Conservation (phyloP, 179 eudicot species). For the Amaranthus tricolor region DNA sequence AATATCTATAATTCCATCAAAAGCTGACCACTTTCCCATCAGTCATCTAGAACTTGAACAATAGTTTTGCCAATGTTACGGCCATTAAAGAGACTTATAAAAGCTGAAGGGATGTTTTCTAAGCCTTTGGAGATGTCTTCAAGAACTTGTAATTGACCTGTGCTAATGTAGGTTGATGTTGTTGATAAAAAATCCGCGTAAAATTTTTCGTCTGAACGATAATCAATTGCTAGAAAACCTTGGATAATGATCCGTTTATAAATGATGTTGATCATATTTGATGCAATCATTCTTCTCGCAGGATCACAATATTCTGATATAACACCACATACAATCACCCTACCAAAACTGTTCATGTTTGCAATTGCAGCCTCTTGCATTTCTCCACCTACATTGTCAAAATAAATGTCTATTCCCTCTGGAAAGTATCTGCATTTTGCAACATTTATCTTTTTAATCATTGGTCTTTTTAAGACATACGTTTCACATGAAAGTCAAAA, state of each 20-base stretch:
- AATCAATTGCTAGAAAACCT: constrained; percentile 40
- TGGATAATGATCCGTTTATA: constrained; percentile 44
- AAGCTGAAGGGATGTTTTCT: constrained; percentile 43
- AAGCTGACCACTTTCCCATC: background rate
- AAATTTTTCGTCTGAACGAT: background rate
- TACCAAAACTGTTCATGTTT: constrained; percentile 50
- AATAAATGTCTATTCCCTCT: constrained; percentile 60
- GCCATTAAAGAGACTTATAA: constrained; percentile 34
- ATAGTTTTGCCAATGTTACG: constrained; percentile 12
- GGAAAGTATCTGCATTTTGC: constrained; percentile 38
- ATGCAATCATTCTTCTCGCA: constrained; percentile 8
- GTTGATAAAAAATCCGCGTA: constrained; percentile 31
- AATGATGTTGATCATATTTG: constrained; percentile 38
- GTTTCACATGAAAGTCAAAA: no score
- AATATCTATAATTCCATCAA: no score
- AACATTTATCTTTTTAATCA: no score
- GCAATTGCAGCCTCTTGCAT: constrained; percentile 57
- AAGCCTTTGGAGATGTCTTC: constrained; percentile 43
- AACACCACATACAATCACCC: constrained; percentile 52
- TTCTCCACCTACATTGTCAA: constrained; percentile 61
- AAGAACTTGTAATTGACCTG: constrained; percentile 34
- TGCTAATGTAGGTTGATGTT: constrained; percentile 28
- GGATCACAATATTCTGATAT: constrained; percentile 46
- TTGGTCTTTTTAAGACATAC: no score
- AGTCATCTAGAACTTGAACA: constrained; percentile 12